phyloP scores from a whole-genome alignment of 257 asterid species.

The Handroanthus guayacan region DNA sequence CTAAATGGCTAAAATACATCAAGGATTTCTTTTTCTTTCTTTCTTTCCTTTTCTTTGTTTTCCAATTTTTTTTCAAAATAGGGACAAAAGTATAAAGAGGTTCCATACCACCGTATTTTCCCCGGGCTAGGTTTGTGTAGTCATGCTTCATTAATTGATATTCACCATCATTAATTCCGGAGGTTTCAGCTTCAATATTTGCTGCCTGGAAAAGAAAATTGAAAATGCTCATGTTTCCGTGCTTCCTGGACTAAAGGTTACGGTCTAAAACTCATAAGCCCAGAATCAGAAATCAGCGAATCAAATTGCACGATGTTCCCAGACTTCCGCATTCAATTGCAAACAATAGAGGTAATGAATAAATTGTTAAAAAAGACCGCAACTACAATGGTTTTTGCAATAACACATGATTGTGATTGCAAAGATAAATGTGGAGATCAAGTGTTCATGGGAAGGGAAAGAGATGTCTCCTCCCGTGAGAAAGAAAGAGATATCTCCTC shows the following conservation, averaged over 20 bases:
- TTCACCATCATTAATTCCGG: constrained; percentile 75
- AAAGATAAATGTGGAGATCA: constrained; percentile 9
- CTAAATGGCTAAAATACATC: constrained; percentile 5
- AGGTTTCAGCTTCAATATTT: constrained; percentile 71
- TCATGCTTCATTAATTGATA: constrained; percentile 75
- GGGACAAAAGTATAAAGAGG: constrained; percentile 19
- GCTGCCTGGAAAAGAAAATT: constrained; percentile 65
- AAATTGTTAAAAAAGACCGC: neutral
- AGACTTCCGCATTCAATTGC: neutral
- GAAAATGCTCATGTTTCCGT: constrained; percentile 22
- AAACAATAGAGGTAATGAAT: constrained; percentile 8
- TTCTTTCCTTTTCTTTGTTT: too few species aligned
- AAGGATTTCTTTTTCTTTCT: neutral
- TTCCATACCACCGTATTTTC: constrained; percentile 70
- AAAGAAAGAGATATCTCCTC: constrained; percentile 16
- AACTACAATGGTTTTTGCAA: constrained; percentile 8
- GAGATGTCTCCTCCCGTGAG: neutral
- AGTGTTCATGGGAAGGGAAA: constrained; percentile 23
- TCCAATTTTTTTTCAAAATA: neutral
- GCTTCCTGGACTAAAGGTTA: constrained; percentile 22
- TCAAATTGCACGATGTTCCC: neutral
- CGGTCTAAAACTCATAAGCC: neutral
- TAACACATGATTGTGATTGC: neutral
- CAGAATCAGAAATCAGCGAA: neutral
- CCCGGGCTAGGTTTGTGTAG: constrained; percentile 60